Evolutionary conservation across 2,329 filamentous ascomycete species (phyloP).

Genomic region (Phyllosticta citrichinensis): DNA sequence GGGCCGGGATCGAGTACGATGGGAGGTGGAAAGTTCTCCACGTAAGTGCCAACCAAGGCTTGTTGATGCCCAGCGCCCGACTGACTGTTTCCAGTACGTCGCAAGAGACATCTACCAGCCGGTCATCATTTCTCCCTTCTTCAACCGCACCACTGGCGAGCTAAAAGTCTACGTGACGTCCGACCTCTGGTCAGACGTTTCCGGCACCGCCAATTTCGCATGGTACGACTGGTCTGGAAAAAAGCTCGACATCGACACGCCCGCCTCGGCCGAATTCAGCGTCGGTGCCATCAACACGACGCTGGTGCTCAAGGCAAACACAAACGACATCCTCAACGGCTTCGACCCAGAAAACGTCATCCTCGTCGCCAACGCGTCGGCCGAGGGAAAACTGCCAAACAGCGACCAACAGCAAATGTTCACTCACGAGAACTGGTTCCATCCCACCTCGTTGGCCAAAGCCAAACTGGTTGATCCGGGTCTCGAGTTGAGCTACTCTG

Average conservation of each 20-base stretch:
- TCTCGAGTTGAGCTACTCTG: constrained; percentile 29
- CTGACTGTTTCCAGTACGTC: constrained; percentile 27
- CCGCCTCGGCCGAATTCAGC: constrained; percentile 27
- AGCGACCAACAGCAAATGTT: constrained; percentile 31
- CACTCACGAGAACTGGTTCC: constrained; percentile 42
- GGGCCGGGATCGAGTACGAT: constrained; percentile 54
- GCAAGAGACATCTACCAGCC: constrained; percentile 48
- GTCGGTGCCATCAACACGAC: constrained; percentile 46
- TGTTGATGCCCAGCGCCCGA: not conserved
- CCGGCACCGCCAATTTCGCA: constrained; percentile 37
- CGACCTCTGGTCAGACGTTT: constrained; percentile 44
- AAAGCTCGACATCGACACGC: constrained; percentile 30
- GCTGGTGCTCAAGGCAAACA: constrained; percentile 32
- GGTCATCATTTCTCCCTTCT: constrained; percentile 51
- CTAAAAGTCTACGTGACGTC: constrained; percentile 47
- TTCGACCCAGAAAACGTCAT: constrained; percentile 29
- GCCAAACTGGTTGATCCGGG: constrained; percentile 41
- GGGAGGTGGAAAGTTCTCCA: constrained; percentile 55
- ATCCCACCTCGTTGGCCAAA: constrained; percentile 35
- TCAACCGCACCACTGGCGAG: constrained; percentile 39
- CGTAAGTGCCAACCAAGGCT: not conserved
- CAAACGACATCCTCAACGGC: constrained; percentile 24
- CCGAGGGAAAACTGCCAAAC: constrained; percentile 39
- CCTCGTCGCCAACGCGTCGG: constrained; percentile 36
- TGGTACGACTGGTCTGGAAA: constrained; percentile 45